Evolutionary conservation across 306 rosid species (phyloP).

Genomic region (Inga laurina): DNA sequence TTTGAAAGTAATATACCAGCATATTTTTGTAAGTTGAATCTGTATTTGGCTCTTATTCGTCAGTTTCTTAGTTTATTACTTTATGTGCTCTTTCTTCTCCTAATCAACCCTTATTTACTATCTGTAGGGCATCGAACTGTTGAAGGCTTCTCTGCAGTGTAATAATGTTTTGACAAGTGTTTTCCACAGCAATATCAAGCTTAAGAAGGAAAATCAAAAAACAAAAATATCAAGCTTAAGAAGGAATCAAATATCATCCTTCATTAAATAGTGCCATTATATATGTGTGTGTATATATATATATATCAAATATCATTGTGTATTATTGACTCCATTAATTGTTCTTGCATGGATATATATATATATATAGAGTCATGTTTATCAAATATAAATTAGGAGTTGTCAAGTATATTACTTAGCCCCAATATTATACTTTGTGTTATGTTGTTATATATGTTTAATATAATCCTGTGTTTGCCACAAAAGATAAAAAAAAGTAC

Average conservation of each 20-base stretch:
- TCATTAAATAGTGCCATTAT: not conserved
- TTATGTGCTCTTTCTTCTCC: not conserved
- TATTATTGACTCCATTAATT: not conserved
- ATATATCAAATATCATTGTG: no score
- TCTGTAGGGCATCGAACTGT: not conserved
- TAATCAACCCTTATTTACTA: not conserved
- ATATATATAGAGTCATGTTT: no score
- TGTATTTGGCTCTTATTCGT: not conserved
- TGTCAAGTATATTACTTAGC: not conserved
- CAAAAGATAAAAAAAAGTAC: not conserved
- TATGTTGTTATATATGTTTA: not conserved
- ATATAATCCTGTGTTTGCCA: not conserved
- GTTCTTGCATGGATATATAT: no score
- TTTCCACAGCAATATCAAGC: not conserved
- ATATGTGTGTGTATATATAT: not conserved
- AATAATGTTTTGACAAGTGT: not conserved
- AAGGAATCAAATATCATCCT: not conserved
- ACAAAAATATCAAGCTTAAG: not conserved
- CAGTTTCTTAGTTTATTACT: not conserved
- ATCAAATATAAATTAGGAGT: not conserved
- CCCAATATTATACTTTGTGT: not conserved
- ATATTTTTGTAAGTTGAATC: not conserved
- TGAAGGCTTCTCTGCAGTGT: not conserved
- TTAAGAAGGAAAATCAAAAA: no score
- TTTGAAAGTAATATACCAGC: not conserved